A percentile compares a stretch with the other conserved stretches of the same genome.
phyloP scores from a whole-genome alignment of 2,329 filamentous ascomycete species.

The Phialemoniopsis sp. region DNA sequence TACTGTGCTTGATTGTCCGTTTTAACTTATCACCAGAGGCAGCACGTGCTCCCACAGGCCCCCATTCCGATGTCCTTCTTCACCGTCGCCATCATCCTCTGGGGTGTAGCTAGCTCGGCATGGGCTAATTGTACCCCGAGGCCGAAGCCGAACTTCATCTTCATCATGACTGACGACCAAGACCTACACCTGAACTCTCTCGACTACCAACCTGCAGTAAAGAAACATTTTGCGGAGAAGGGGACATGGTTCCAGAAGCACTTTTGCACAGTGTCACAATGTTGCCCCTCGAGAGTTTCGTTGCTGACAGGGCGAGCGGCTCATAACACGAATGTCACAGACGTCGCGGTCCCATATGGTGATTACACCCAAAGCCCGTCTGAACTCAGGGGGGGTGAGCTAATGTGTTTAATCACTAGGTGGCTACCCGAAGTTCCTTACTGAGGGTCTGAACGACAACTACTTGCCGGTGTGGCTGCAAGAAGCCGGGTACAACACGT shows the following conservation, averaged over 20 bases:
- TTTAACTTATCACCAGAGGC: too few relatives aligned
- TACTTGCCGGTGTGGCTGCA: slow-evolving; percentile 72
- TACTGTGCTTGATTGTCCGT: too few relatives aligned
- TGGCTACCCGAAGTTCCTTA: slow-evolving; percentile 63
- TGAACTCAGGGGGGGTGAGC: too few relatives aligned
- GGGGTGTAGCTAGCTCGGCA: too few relatives aligned
- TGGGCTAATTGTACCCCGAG: too few relatives aligned
- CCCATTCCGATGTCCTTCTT: too few relatives aligned
- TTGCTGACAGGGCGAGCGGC: slow-evolving; percentile 58
- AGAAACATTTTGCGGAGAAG: slow-evolving; percentile 48
- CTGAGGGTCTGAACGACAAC: slow-evolving; percentile 60
- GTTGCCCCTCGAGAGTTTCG: slow-evolving; percentile 58
- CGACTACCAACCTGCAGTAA: slow-evolving; percentile 48
- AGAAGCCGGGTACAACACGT: slow-evolving; percentile 63
- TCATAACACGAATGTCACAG: slow-evolving; percentile 64
- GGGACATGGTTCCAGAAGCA: slow-evolving; percentile 54
- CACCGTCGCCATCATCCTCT: too few relatives aligned
- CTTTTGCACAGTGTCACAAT: slow-evolving; percentile 57
- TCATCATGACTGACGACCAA: slow-evolving; percentile 61
- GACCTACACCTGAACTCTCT: slow-evolving; percentile 55
- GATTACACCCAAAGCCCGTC: too few relatives aligned
- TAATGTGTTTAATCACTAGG: too few relatives aligned
- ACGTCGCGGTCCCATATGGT: too few relatives aligned
- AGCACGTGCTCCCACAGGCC: too few relatives aligned
- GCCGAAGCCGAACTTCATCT: slow-evolving; percentile 51